Evolutionary conservation across 768 basidiomycete species (phyloP).

Genomic region (Dendrothele bispora): DNA sequence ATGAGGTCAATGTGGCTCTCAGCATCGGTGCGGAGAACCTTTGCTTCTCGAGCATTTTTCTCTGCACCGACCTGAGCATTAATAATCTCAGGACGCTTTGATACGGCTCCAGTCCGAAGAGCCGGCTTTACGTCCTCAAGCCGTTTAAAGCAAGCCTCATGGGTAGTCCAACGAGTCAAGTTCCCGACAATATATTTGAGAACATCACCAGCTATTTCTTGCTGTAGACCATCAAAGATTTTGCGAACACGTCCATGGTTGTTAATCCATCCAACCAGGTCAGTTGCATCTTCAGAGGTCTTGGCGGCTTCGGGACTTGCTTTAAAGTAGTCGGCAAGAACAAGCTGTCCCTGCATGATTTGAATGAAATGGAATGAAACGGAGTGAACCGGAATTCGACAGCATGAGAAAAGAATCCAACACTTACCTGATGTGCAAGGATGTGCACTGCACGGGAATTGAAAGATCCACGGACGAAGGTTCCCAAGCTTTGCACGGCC

Average conservation of each 20-base stretch:
- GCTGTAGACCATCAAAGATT: not conserved
- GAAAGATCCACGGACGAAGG: conserved; percentile 7
- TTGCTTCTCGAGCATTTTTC: conserved; percentile 14
- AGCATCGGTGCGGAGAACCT: not conserved
- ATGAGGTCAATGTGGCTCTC: conserved; percentile 5
- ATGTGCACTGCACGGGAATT: conserved; percentile 11
- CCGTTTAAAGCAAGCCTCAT: conserved; percentile 22
- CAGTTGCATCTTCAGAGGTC: not conserved
- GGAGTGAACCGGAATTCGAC: too few species aligned
- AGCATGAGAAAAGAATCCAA: too few species aligned
- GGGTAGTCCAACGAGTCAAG: conserved; percentile 27
- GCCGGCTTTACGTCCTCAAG: conserved; percentile 20
- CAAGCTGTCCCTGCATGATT: conserved; percentile 6
- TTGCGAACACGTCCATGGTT: conserved; percentile 5
- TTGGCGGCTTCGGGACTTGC: not conserved
- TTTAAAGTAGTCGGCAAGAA: conserved; percentile 15
- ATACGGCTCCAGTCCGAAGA: conserved; percentile 18
- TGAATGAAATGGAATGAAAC: conserved; percentile 3
- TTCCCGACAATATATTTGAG: conserved; percentile 25
- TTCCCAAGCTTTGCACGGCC: conserved; percentile 6
- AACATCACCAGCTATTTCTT: conserved; percentile 1
- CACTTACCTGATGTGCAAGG: too few species aligned
- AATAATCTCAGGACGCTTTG: conserved; percentile 18
- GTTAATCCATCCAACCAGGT: conserved; percentile 4
- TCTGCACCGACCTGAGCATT: conserved; percentile 25